Conservation (phyloP, 1,284 basidiomycete genomes). For the Ganoderma lingzhi region DNA sequence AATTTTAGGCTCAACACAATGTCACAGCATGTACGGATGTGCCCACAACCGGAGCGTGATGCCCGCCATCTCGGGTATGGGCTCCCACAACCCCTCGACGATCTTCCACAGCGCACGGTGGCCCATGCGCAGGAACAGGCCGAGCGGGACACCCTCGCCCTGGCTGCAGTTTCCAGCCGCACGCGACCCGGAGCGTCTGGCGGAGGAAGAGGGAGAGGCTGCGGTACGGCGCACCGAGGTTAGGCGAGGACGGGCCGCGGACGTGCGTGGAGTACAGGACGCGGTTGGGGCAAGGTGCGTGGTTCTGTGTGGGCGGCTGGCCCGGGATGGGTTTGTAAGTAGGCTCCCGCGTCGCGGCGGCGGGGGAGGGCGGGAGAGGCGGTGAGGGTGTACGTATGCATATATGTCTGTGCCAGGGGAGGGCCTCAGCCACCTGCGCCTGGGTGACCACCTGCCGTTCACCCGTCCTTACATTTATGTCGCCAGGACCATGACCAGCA, state of each 20-base stretch:
- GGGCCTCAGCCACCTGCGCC: background rate
- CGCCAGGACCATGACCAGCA: background rate
- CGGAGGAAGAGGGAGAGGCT: background rate
- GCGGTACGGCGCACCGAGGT: background rate
- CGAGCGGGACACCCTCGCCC: background rate
- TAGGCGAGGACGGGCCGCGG: background rate
- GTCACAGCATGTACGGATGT: too few relatives aligned
- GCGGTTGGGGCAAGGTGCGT: background rate
- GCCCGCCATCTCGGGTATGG: background rate
- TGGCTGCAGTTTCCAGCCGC: background rate
- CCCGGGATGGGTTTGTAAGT: too few relatives aligned
- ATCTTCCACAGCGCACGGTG: background rate
- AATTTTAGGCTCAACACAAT: too few relatives aligned
- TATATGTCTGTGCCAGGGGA: background rate
- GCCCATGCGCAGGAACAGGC: background rate
- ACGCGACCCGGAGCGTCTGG: background rate
- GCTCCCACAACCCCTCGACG: background rate
- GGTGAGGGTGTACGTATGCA: too few relatives aligned
- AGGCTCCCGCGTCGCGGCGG: too few relatives aligned
- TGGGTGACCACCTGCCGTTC: background rate
- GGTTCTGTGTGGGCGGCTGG: too few relatives aligned
- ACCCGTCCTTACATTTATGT: too few relatives aligned
- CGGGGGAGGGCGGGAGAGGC: background rate
- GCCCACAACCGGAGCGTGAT: conserved; percentile 2
- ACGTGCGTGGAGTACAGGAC: background rate